Percentiles rank a stretch among this genome's conserved stretches.
Evolutionary conservation across 768 basidiomycete genomes (phyloP).

Genomic region (Naganishia randhawae): DNA sequence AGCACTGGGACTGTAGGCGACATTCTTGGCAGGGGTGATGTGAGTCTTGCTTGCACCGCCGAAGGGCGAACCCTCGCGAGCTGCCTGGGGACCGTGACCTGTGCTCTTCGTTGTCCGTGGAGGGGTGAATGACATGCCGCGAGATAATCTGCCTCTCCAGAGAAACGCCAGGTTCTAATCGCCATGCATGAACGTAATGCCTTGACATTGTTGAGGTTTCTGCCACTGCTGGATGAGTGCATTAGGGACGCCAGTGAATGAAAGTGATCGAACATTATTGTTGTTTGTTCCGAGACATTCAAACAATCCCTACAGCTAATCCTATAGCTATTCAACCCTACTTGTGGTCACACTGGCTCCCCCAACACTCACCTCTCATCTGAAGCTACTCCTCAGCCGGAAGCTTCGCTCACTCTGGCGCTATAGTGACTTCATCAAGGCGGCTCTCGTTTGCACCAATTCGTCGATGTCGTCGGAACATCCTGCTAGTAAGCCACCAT

Average conservation of each 20-base stretch:
- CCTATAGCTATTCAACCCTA: neutral
- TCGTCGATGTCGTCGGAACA: neutral
- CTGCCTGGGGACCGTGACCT: neutral
- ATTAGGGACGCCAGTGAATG: no score
- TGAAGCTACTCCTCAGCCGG: neutral
- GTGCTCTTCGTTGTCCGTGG: neutral
- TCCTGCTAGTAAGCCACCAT: neutral
- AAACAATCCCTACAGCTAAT: neutral
- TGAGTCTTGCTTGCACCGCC: constrained; percentile 4
- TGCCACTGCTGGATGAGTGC: no score
- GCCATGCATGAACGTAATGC: no score
- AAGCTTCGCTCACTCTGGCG: neutral
- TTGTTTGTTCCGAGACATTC: constrained; percentile 4
- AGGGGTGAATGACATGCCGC: constrained; percentile 12
- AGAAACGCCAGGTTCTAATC: neutral
- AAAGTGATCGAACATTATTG: neutral
- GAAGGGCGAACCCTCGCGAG: constrained; percentile 4
- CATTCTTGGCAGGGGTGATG: constrained; percentile 10
- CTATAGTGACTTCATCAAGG: neutral
- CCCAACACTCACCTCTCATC: neutral
- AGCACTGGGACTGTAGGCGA: constrained; percentile 11
- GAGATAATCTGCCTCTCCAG: no score
- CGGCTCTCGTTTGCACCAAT: neutral
- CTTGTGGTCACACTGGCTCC: neutral
- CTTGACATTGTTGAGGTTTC: no score